Evolutionary conservation across 805 yeast species (phyloP).

Genomic region (Candida suzukii): DNA sequence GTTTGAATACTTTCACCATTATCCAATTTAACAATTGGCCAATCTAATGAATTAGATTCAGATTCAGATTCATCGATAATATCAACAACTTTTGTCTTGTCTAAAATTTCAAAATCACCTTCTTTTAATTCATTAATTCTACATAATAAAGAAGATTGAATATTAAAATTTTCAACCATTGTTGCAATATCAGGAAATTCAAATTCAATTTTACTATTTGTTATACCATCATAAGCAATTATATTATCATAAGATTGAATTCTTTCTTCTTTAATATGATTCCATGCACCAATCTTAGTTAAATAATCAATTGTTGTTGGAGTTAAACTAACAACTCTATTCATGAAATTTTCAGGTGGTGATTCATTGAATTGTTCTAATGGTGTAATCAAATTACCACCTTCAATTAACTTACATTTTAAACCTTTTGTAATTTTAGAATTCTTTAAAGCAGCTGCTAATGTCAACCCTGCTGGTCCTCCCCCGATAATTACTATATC

Average conservation of each 20-base stretch:
- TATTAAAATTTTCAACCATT: constrained; percentile 83
- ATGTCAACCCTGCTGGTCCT: constrained; percentile 92
- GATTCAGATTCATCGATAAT: constrained; percentile 34
- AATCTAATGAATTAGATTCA: constrained; percentile 34
- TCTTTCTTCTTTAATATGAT: constrained; percentile 59
- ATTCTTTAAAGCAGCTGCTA: constrained; percentile 72
- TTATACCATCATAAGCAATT: constrained; percentile 79
- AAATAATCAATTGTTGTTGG: constrained; percentile 69
- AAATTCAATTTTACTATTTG: constrained; percentile 64
- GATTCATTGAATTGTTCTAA: constrained; percentile 37
- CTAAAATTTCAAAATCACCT: constrained; percentile 37
- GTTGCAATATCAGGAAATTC: constrained; percentile 62
- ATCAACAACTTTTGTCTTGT: constrained; percentile 58
- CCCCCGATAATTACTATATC: constrained; percentile 92
- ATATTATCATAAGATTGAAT: constrained; percentile 75
- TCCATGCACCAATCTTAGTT: constrained; percentile 70
- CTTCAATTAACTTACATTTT: constrained; percentile 68
- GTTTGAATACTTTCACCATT: constrained; percentile 60
- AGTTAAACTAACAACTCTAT: constrained; percentile 81
- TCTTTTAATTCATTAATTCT: constrained; percentile 40
- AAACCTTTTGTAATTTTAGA: constrained; percentile 56
- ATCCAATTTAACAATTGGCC: constrained; percentile 72
- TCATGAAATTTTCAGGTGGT: constrained; percentile 53
- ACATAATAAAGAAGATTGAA: constrained; percentile 66
- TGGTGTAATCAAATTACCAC: constrained; percentile 42